Conservation (phyloP, 352 stramenopile species). For the Phytophthora foliorum region DNA sequence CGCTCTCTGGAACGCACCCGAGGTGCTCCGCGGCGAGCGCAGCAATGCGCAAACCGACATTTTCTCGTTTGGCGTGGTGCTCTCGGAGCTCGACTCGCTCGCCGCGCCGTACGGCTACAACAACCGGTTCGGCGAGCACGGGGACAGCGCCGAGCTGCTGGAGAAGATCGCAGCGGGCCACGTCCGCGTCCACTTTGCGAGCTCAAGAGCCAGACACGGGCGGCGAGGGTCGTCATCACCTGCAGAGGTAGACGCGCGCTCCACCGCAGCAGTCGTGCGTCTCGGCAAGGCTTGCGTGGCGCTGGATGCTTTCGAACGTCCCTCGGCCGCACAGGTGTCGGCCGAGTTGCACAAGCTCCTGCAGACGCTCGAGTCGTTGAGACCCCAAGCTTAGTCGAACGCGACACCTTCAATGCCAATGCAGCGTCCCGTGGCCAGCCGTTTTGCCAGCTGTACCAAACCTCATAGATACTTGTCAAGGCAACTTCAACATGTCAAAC, state of each 20-base stretch:
- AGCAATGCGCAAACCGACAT: constrained; percentile 61
- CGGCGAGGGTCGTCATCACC: constrained; percentile 16
- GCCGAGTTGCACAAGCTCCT: constrained; percentile 48
- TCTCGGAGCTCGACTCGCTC: constrained; percentile 59
- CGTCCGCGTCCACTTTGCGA: constrained; percentile 40
- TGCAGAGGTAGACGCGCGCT: constrained; percentile 24
- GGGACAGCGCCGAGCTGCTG: constrained; percentile 38
- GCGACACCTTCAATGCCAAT: constrained; percentile 5
- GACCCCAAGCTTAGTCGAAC: constrained; percentile 27
- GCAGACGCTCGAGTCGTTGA: constrained; percentile 18
- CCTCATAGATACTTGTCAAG: constrained; percentile 35
- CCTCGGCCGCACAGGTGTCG: constrained; percentile 50
- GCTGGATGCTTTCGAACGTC: constrained; percentile 51
- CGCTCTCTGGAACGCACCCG: constrained; percentile 51
- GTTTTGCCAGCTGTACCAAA: constrained; percentile 38
- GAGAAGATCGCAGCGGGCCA: constrained; percentile 45
- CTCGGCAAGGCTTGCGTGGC: constrained; percentile 58
- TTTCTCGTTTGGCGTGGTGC: constrained; percentile 66
- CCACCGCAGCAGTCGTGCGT: constrained; percentile 30
- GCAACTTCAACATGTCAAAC: constrained; percentile 41
- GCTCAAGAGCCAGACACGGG: constrained; percentile 23
- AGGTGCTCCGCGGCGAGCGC: constrained; percentile 55
- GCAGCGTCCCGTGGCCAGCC: constrained; percentile 22
- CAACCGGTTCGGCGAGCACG: constrained; percentile 13
- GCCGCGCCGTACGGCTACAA: constrained; percentile 32